Conservation (phyloP, 2,329 filamentous ascomycete species). For the Parastagonospora avenae region DNA sequence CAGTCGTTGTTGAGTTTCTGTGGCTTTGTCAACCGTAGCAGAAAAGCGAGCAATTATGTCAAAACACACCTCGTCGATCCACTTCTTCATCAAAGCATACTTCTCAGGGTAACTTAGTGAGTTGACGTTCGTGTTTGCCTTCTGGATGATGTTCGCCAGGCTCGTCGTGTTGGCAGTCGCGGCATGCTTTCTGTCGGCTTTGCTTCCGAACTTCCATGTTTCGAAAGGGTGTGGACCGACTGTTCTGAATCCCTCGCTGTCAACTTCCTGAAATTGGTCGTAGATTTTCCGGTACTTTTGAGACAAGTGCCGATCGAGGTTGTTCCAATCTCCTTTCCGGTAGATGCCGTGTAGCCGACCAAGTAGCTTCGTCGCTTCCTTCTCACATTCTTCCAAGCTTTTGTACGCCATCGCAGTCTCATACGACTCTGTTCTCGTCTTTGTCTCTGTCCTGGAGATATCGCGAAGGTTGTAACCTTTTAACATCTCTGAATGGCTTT, state of each 20-base stretch:
- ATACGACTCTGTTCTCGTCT: slow-evolving; percentile 24
- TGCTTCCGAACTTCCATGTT: slow-evolving; percentile 10
- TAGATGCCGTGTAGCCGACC: slow-evolving; percentile 6
- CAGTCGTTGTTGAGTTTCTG: slow-evolving; percentile 10
- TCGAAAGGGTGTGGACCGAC: slow-evolving; percentile 34
- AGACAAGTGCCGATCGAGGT: slow-evolving; percentile 15
- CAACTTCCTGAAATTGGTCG: slow-evolving; percentile 18
- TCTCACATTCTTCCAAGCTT: slow-evolving; percentile 12
- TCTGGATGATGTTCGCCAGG: slow-evolving; percentile 7
- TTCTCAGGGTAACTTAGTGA: slow-evolving; percentile 18
- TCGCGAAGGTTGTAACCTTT: slow-evolving; percentile 56
- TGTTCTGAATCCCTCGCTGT: slow-evolving; percentile 20
- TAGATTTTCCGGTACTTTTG: slow-evolving; percentile 21
- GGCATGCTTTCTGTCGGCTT: no score
- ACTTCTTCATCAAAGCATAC: slow-evolving; percentile 12
- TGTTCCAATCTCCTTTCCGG: slow-evolving; percentile 20
- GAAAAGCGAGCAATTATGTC: slow-evolving; percentile 17
- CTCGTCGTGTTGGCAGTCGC: neutral
- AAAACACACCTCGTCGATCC: slow-evolving; percentile 17
- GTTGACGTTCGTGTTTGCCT: slow-evolving; percentile 12
- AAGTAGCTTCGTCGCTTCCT: slow-evolving; percentile 9
- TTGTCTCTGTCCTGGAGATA: slow-evolving; percentile 19
- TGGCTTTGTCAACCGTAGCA: slow-evolving; percentile 11
- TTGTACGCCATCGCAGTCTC: slow-evolving; percentile 16
- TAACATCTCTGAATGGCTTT: slow-evolving; percentile 60